Evolutionary conservation across 2,329 filamentous ascomycete species (phyloP), one percentile per base, ranked within the genome.

Genomic region (Penicillium frequentans): DNA sequence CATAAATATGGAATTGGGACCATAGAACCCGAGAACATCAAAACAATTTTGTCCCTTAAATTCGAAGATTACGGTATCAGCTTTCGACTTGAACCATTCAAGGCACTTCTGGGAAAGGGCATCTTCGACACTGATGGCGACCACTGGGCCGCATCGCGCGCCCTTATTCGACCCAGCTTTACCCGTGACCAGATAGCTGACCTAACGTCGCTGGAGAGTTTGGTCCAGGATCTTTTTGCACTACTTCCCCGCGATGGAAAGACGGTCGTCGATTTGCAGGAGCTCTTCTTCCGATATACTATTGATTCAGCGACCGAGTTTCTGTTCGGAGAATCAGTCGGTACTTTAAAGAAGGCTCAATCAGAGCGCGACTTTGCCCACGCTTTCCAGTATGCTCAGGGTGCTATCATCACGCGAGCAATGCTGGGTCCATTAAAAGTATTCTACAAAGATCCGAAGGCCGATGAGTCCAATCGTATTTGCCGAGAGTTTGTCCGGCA

Each of bases 251-350:
- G 43, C 1, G 75, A 83, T 56, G 80, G 86, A 47, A 72, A 76
- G 24, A 50, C 48, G 2, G 80, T 78, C 0, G 79, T 89, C 10
- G 83, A 90, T 62, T 74, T 90, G 27, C 83, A 85, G 64, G 79
- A 82, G 11, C 72, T 88, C 9, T 87, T 89, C 66, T 89, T 89
- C 66, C 80, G 82, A 52, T 79, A 89, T 66, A 88, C 86, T 0
- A 78, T 90, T 19, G 87, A 90, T 59, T 83, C 85, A 0, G 85
- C 86, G 0, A 90, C 86, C 0, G 85, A 87, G 46, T 88, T 90
- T 61, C 73, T 90, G 5, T 86, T 90, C 47, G 87, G 88, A 7
- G 77, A 84, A 47, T 84, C 80, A 50, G 80, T 81, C 3, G 73
- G 79, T 58, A 79, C 78, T 14, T 65, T 84, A 33, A 72, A 21